Conservation (phyloP, 305 asterid species). For the Ajuga reptans region DNA sequence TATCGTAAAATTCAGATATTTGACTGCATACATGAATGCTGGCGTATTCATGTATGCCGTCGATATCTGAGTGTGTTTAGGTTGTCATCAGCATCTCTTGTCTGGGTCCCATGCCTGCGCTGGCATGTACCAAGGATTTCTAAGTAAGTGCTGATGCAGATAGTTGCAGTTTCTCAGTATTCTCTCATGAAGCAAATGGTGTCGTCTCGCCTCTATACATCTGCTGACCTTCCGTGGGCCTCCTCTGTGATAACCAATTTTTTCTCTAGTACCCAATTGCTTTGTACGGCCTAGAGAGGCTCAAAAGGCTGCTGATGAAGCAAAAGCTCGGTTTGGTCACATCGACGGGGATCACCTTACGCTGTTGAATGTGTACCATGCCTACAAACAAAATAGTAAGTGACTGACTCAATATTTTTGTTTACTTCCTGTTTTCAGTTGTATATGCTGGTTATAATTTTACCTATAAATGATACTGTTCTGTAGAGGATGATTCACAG, state of each 20-base stretch:
- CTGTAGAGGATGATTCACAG: conserved; percentile 76
- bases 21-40: conserved; percentile 36
- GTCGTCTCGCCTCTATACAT: conserved; percentile 97
- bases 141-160: conserved; percentile 99
- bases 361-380: conserved; percentile 84
- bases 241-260: conserved; percentile 95
- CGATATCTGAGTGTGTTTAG: conserved; percentile 53
- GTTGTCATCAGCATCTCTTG: conserved; percentile 92
- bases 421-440: neutral
- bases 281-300: conserved; percentile 99
- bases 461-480: neutral
- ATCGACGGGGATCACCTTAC: conserved; percentile 94
- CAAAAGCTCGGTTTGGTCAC: conserved; percentile 94
- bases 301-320: conserved; percentile 98
- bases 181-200: conserved; percentile 96
- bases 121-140: conserved; percentile 87
- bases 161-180: conserved; percentile 99
- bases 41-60: conserved; percentile 40
- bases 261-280: conserved; percentile 99
- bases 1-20: conserved; percentile 32
- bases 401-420: neutral
- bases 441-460: conserved; percentile 15
- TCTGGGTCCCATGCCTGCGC: conserved; percentile 78
- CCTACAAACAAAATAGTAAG: conserved; percentile 92
- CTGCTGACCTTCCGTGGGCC: conserved; percentile 99